phyloP scores from a whole-genome alignment of 2,329 filamentous ascomycete species.

The Aspergillus texensis region DNA sequence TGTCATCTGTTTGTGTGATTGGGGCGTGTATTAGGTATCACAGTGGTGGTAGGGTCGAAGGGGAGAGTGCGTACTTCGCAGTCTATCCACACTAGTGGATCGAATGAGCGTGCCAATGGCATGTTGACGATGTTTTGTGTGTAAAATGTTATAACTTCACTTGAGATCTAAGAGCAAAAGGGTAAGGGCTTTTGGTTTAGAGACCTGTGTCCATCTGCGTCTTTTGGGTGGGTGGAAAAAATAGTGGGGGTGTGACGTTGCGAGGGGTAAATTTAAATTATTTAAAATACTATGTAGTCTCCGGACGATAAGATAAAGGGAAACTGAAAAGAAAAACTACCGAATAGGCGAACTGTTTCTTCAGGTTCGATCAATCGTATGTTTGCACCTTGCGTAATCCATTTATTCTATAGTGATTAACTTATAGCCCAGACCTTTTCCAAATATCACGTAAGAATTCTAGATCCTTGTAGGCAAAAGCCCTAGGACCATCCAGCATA shows the following conservation, averaged over 20 bases:
- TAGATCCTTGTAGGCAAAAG: neutral
- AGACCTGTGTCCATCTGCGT: too few species aligned
- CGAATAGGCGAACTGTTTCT: neutral
- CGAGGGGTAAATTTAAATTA: neutral
- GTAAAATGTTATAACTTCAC: neutral
- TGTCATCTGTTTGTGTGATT: conserved; percentile 71
- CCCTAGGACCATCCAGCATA: neutral
- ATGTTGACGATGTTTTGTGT: conserved; percentile 29
- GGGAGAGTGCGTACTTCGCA: conserved; percentile 57
- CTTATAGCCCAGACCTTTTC: conserved; percentile 1
- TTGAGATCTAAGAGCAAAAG: neutral
- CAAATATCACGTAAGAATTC: conserved; percentile 1
- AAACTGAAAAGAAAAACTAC: too few species aligned
- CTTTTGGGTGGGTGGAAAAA: neutral
- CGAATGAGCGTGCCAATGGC: conserved; percentile 55
- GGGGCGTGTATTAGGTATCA: neutral
- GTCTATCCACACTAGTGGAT: conserved; percentile 85
- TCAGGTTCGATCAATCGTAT: neutral
- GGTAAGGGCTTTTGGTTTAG: neutral
- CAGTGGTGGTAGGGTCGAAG: neutral
- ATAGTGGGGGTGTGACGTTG: neutral
- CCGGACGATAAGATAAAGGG: neutral
- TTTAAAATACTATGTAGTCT: neutral
- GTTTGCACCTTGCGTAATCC: conserved; percentile 15
- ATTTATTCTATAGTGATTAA: conserved; percentile 15